Conservation (phyloP, 208 protist genomes). For the Balamuthia mandrillaris region DNA sequence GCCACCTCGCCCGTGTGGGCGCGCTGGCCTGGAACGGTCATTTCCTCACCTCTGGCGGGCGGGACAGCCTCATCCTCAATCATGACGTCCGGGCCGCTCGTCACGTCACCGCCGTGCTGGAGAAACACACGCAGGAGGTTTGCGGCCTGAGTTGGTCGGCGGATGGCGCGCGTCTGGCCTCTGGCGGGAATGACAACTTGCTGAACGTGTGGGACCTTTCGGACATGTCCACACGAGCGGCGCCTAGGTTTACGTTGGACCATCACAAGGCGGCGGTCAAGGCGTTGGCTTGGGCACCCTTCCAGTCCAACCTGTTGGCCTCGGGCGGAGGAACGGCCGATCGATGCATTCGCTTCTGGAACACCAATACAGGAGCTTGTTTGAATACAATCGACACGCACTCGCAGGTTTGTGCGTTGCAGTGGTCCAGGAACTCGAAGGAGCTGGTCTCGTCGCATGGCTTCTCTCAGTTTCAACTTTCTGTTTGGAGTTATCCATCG, state of each 20-base stretch:
- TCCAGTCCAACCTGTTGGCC: constrained; percentile 88
- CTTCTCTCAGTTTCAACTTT: constrained; percentile 96
- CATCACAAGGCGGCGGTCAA: constrained; percentile 85
- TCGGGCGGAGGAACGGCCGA: constrained; percentile 97
- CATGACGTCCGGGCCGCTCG: constrained; percentile 86
- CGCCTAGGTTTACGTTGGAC: constrained; percentile 82
- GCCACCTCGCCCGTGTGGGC: constrained; percentile 84
- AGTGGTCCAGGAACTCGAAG: constrained; percentile 88
- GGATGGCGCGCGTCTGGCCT: constrained; percentile 86
- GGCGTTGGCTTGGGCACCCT: constrained; percentile 93
- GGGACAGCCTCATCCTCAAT: constrained; percentile 88
- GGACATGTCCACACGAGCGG: too few species aligned
- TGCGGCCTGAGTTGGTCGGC: constrained; percentile 94
- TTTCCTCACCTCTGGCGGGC: constrained; percentile 87
- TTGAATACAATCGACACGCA: constrained; percentile 90
- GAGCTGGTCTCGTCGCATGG: constrained; percentile 98
- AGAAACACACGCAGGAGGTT: constrained; percentile 87
- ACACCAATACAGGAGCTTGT: constrained; percentile 86
- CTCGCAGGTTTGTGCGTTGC: constrained; percentile 88
- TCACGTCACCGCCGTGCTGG: constrained; percentile 67
- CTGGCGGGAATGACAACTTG: constrained; percentile 96
- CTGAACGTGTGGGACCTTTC: constrained; percentile 88
- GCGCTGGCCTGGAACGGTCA: constrained; percentile 86
- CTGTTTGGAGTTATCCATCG: constrained; percentile 98
- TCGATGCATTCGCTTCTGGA: constrained; percentile 96